These are phyloP conservation scores for Trichosporon coremiiforme DNA, from an alignment of 1,284 basidiomycete species.

Conservation along the genomic window DNA sequence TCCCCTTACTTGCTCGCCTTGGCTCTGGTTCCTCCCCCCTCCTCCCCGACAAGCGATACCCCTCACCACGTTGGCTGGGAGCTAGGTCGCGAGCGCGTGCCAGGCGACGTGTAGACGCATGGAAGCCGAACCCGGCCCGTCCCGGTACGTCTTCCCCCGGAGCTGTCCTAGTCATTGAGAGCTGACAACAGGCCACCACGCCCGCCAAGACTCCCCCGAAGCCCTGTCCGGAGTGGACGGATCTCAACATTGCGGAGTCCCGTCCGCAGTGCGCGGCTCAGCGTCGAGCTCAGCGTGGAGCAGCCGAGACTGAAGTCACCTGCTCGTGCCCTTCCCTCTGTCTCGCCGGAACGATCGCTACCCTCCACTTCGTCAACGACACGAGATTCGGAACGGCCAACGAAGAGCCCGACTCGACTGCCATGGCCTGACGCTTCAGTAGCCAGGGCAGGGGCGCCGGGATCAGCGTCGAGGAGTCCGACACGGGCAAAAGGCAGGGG, in stretches of 20 bases:
- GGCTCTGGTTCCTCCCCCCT: too few species aligned
- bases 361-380: too few species aligned
- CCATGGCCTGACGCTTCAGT: background rate
- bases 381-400: background rate
- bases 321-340: too few species aligned
- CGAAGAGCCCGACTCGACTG: background rate
- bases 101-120: background rate
- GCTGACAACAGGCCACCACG: background rate
- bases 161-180: background rate
- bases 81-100: too few species aligned
- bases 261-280: background rate
- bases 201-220: background rate
- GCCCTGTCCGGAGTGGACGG: background rate
- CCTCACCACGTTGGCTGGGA: too few species aligned
- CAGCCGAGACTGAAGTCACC: background rate
- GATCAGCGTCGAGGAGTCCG: background rate
- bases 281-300: background rate
- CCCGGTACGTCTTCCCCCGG: background rate
- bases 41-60: too few species aligned
- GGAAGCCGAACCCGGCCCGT: constrained; percentile 5
- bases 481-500: background rate
- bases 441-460: background rate
- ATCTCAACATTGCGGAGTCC: background rate
- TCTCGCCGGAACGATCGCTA: background rate
- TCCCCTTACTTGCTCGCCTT: background rate